Evolutionary conservation across 768 basidiomycete genomes (phyloP), one percentile per base, ranked within the genome.

Genomic region (Heimioporus sp.): DNA sequence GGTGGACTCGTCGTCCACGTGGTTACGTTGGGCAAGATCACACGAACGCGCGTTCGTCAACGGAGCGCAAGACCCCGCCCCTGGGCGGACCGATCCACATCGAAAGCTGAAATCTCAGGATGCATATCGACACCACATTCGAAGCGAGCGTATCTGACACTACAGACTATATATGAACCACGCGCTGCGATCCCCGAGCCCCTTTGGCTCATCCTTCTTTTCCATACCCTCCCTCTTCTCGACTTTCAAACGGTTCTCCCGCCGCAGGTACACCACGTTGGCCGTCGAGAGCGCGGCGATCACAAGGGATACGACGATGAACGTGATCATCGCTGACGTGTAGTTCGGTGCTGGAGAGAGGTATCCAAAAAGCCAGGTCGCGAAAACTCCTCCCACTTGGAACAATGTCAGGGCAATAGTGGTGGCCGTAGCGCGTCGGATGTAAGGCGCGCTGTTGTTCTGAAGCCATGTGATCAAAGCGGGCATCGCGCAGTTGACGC

Each of bases 111-210:
- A n/a, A n/a, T n/a, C n/a, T n/a, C n/a, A n/a, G n/a, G n/a, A n/a
- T n/a, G n/a, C n/a, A n/a, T n/a, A n/a, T n/a, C n/a, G n/a, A n/a
- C n/a, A n/a, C n/a, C n/a, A n/a, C n/a, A n/a, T n/a, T n/a, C n/a
- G n/a, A n/a, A n/a, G n/a, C n/a, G n/a, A n/a, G n/a, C 32, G 32
- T n/a, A 10, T 12, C 19, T 15, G 7, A 11, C 30, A 2, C 53
- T 67, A 81, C 20, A 81, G 53, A 17, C 62, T 76, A 55, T 82
- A 82, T n/a, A 73, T 62, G 56, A 80, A 83, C 81, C 81, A 82
- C 5, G 80, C 80, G n/a, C n/a, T n/a, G n/a, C n/a, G n/a, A n/a
- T n/a, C n/a, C n/a, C n/a, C n/a, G n/a, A n/a, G n/a, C n/a, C 63
- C 77, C 79, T 47, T 63, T 64, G 60, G 82, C 80, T 82, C 81